Conservation (phyloP, 495 filamentous ascomycete genomes). For the Neurospora africana region DNA sequence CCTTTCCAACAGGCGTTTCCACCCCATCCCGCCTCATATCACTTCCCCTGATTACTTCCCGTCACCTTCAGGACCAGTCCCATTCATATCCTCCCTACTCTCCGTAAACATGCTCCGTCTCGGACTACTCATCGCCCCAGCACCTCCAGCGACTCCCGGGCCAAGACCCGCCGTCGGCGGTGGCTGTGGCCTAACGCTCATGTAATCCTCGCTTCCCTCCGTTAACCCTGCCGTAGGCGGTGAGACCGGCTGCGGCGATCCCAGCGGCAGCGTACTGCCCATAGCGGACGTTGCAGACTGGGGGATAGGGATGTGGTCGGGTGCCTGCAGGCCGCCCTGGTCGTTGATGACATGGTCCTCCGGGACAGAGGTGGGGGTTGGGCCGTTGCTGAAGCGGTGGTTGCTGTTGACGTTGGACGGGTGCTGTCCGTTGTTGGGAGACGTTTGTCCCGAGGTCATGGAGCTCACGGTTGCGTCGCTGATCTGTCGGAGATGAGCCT, state of each 20-base stretch:
- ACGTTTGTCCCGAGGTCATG: background rate
- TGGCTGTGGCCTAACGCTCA: slow-evolving; percentile 4
- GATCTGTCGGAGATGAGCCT: slow-evolving; percentile 35
- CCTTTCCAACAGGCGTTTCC: background rate
- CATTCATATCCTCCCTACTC: slow-evolving; percentile 6
- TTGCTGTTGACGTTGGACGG: background rate
- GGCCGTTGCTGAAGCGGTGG: background rate
- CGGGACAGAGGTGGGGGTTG: background rate
- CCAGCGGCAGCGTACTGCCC: background rate
- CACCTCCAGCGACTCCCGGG: background rate
- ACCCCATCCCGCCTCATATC: too few species aligned
- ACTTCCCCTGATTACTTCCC: background rate
- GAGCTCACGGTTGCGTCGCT: slow-evolving; percentile 36
- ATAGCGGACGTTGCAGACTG: background rate
- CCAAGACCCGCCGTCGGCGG: background rate
- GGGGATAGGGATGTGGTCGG: background rate
- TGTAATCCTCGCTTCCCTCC: slow-evolving; percentile 2
- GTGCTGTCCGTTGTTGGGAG: background rate
- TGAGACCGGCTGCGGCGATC: slow-evolving; percentile 1
- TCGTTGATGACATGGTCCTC: background rate
- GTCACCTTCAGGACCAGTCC: background rate
- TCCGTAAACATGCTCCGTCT: slow-evolving; percentile 12
- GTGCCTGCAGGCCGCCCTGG: background rate
- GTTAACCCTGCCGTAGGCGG: slow-evolving; percentile 1
- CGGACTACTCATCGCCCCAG: slow-evolving; percentile 2